These are phyloP conservation scores for Achlya hypogyna DNA, from an alignment of 352 stramenopile species.

Conservation along the genomic window DNA sequence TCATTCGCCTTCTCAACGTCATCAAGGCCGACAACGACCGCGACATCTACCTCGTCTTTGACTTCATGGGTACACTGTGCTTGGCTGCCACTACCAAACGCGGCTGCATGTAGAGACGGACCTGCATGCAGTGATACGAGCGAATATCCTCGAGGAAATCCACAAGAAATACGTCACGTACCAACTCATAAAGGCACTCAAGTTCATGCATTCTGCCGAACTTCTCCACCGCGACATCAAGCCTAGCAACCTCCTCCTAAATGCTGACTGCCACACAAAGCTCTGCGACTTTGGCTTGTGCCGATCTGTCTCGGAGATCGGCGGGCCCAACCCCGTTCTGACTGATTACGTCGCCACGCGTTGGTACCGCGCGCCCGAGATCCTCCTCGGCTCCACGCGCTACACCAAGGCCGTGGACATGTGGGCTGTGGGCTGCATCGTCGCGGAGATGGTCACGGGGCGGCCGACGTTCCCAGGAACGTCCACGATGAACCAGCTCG, in stretches of 20 bases:
- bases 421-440: conserved; percentile 90
- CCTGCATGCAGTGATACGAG: conserved; percentile 91
- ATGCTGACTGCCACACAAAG: conserved; percentile 92
- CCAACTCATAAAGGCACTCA: conserved; percentile 93
- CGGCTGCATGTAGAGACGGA: conserved; percentile 96
- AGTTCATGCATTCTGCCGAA: conserved; percentile 94
- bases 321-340: conserved; percentile 71
- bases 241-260: conserved; percentile 93
- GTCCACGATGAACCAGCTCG: conserved; percentile 95
- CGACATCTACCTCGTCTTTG: conserved; percentile 96
- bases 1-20: conserved; percentile 90
- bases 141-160: conserved; percentile 92
- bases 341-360: conserved; percentile 95
- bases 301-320: conserved; percentile 82
- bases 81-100: background rate
- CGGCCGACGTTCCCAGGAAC: conserved; percentile 90
- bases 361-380: conserved; percentile 94
- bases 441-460: conserved; percentile 90
- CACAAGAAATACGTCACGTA: conserved; percentile 98
- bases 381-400: conserved; percentile 87
- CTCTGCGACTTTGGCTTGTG: conserved; percentile 96
- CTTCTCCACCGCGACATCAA: conserved; percentile 96
- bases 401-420: conserved; percentile 93
- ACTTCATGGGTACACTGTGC: conserved; percentile 87
- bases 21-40: conserved; percentile 93